Evolutionary conservation across 2,329 filamentous ascomycete species (phyloP).

Genomic region (Ophiostoma fasciatum): DNA sequence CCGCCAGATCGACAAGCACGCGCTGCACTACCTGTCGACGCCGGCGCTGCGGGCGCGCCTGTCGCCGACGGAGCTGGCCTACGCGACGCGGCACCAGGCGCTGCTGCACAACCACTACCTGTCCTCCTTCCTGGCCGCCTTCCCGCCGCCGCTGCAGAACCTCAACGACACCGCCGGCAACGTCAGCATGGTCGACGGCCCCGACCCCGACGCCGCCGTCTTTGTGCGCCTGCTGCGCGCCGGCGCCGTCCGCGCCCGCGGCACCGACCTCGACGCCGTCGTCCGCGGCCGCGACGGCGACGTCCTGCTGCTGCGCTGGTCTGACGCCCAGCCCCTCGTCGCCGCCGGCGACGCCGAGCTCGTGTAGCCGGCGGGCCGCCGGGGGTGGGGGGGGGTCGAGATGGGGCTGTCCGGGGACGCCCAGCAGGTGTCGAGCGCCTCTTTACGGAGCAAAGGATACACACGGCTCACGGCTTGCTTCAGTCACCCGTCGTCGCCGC

Average conservation of each 20-base stretch:
- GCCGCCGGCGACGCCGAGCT: slow-evolving; percentile 41
- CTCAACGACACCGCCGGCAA: slow-evolving; percentile 84
- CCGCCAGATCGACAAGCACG: slow-evolving; percentile 57
- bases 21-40: slow-evolving; percentile 55
- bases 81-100: slow-evolving; percentile 72
- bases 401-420: too few relatives aligned
- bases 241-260: slow-evolving; percentile 40
- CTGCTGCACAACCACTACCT: slow-evolving; percentile 76
- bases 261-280: slow-evolving; percentile 47
- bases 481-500: too few relatives aligned
- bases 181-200: slow-evolving; percentile 80
- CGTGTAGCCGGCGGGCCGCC: too few relatives aligned
- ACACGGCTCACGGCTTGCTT: too few relatives aligned
- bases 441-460: too few relatives aligned
- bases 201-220: slow-evolving; percentile 69
- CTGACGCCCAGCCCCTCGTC: slow-evolving; percentile 52
- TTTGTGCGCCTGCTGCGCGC: slow-evolving; percentile 63
- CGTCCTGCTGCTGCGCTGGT: slow-evolving; percentile 56
- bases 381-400: too few relatives aligned
- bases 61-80: slow-evolving; percentile 63
- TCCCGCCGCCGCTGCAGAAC: slow-evolving; percentile 64
- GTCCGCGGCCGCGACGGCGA: slow-evolving; percentile 46
- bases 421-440: too few relatives aligned
- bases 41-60: slow-evolving; percentile 44
- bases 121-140: slow-evolving; percentile 67